Base-by-base conservation (phyloP, 495 filamentous ascomycete genomes). In the Cladorrhinum samala region DNA sequence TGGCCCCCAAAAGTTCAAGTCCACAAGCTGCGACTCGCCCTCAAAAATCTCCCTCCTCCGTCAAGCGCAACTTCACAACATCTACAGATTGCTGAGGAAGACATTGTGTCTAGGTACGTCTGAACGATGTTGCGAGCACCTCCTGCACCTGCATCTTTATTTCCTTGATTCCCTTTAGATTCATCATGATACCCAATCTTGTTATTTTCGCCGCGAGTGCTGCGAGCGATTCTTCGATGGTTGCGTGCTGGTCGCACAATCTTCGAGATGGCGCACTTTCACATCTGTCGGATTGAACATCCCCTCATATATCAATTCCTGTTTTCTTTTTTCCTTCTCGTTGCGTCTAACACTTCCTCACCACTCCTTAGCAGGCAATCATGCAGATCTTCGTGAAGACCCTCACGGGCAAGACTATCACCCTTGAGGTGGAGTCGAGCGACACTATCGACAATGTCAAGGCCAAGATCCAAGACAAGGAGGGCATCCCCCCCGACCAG, bases 381-480 rank as follows among this genome's bases (percentile, higher is more conserved):
- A 97, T 97, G 93, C 92, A 97, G 86, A 97, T 96, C 79, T 96
- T 98, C 86, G 93, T 97, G 72, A 97, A 97, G 83, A 97, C 93
- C 89, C 91, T 98, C 58, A 97, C 94, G 87, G 93, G 93, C 71
- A 99, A 97, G 86, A 99, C 93, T 71, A 97, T 97, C 86, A 99
- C 93, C 88, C 94, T 99, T 68, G 93, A 99, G 91, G 94, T 97
- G 77, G 93, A 97, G 87, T 96, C 92, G 55, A 89, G 84, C 66
- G 94, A 99, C 78, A 97, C 92, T 68, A 97, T 99, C 75, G 94
- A 97, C 83, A 97, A 96, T 88, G 93, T 98, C 79, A 98, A 98
- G 83, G 87, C 88, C 77, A 82, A 82, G 70, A 82, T 82, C 66
- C 77, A 83, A 89, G 94, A 96, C 84, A 99, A 99, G 88, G 93